phyloP scores from a whole-genome alignment of 2,329 filamentous ascomycete species.

The Pleochaeta shiraiana region DNA sequence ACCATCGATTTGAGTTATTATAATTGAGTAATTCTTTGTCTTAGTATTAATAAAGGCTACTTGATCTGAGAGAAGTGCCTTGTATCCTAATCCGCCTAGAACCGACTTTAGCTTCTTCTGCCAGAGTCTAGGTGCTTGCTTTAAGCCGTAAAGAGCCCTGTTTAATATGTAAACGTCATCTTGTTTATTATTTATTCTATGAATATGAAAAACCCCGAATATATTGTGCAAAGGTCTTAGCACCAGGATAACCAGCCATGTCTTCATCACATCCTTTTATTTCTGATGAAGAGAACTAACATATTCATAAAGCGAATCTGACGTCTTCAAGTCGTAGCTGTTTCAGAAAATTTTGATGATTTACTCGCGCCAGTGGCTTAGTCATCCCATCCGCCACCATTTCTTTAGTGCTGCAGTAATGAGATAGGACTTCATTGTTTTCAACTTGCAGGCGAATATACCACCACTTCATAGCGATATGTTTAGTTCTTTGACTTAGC shows the following conservation, averaged over 20 bases:
- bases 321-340: not conserved
- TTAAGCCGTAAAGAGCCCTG: too few species aligned
- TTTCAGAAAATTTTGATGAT: not conserved
- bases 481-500: not conserved
- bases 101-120: not conserved
- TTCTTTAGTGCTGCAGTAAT: not conserved
- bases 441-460: not conserved
- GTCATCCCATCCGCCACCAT: slow-evolving; percentile 2
- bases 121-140: too few species aligned
- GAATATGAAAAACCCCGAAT: too few species aligned
- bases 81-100: not conserved
- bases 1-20: not conserved
- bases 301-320: not conserved
- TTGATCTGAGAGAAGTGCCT: not conserved
- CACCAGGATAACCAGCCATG: too few species aligned
- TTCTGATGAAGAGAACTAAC: not conserved
- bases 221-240: too few species aligned
- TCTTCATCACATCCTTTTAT: not conserved
- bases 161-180: too few species aligned
- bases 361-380: not conserved
- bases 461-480: slow-evolving; percentile 2
- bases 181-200: too few species aligned
- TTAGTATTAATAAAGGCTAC: not conserved
- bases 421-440: not conserved
- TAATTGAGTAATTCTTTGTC: not conserved